Conservation (phyloP, 73 alveolate genomes). For the Paraurostyla sp. region DNA sequence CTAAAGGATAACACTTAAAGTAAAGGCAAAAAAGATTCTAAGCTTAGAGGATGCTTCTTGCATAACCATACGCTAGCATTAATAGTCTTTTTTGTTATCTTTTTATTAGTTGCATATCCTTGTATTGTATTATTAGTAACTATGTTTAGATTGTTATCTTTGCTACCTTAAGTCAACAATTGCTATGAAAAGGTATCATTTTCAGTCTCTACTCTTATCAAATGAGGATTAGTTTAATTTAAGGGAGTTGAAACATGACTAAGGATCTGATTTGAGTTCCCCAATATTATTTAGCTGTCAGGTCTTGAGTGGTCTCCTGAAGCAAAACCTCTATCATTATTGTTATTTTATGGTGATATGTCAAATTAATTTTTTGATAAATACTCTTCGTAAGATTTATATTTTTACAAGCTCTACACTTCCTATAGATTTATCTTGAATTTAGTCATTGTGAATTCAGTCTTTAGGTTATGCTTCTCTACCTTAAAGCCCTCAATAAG, state of each 20-base stretch:
- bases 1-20: slow-evolving; percentile 62
- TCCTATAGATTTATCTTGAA: slow-evolving; percentile 25
- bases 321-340: not conserved
- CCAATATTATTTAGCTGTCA: no score
- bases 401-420: not conserved
- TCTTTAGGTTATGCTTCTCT: slow-evolving; percentile 46
- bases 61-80: slow-evolving; percentile 66
- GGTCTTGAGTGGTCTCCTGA: slow-evolving; percentile 14
- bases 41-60: slow-evolving; percentile 63
- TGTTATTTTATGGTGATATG: not conserved
- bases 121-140: slow-evolving; percentile 16
- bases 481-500: slow-evolving; percentile 40
- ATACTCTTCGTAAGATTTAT: slow-evolving; percentile 43
- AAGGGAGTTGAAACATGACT: not conserved
- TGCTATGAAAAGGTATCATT: not conserved
- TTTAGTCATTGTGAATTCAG: slow-evolving; percentile 59
- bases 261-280: not conserved
- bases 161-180: not conserved
- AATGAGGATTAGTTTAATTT: slow-evolving; percentile 11
- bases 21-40: slow-evolving; percentile 68
- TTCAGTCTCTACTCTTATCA: slow-evolving; percentile 16
- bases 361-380: not conserved
- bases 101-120: slow-evolving; percentile 49
- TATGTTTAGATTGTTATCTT: not conserved
- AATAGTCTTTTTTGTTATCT: slow-evolving; percentile 45